A percentile compares a stretch with the other conserved stretches of the same genome.
These are phyloP conservation scores for Leishmania major DNA, from an alignment of 208 protist species.

Conservation along the genomic window DNA sequence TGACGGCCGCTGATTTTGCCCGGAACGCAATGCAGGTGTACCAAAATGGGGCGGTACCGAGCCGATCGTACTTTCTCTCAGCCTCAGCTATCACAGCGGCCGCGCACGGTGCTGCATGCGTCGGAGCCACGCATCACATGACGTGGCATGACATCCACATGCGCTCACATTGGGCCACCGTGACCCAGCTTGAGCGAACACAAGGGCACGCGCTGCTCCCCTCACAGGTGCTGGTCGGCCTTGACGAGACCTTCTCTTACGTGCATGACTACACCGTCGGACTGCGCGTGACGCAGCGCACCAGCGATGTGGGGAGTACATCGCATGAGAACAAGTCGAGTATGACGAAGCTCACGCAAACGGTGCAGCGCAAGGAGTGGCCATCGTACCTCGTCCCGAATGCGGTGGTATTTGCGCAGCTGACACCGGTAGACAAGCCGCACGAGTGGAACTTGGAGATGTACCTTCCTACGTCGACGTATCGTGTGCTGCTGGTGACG, in stretches of 20 bases:
- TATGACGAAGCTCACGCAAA: background rate
- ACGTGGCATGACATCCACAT: conserved; percentile 69
- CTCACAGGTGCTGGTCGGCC: conserved; percentile 50
- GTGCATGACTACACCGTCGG: conserved; percentile 67
- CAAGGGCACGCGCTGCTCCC: conserved; percentile 40
- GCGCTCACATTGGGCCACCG: conserved; percentile 40
- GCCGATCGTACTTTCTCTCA: conserved; percentile 53
- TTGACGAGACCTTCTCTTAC: conserved; percentile 76
- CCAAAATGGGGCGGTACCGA: conserved; percentile 27
- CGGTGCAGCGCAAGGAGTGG: conserved; percentile 39
- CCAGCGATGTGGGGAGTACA: background rate
- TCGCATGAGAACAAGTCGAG: background rate
- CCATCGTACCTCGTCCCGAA: conserved; percentile 71
- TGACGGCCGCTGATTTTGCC: background rate
- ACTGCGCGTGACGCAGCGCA: conserved; percentile 6
- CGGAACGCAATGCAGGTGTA: conserved; percentile 24
- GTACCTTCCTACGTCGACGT: conserved; percentile 58
- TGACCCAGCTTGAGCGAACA: conserved; percentile 41
- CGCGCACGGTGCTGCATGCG: conserved; percentile 35
- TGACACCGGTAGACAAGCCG: conserved; percentile 35
- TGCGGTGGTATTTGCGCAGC: conserved; percentile 53
- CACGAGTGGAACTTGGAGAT: conserved; percentile 56
- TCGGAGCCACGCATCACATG: conserved; percentile 57
- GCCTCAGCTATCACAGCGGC: conserved; percentile 40
- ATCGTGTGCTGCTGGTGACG: conserved; percentile 45